phyloP scores from a whole-genome alignment of 345 rosid species.

The Kandelia obovata region DNA sequence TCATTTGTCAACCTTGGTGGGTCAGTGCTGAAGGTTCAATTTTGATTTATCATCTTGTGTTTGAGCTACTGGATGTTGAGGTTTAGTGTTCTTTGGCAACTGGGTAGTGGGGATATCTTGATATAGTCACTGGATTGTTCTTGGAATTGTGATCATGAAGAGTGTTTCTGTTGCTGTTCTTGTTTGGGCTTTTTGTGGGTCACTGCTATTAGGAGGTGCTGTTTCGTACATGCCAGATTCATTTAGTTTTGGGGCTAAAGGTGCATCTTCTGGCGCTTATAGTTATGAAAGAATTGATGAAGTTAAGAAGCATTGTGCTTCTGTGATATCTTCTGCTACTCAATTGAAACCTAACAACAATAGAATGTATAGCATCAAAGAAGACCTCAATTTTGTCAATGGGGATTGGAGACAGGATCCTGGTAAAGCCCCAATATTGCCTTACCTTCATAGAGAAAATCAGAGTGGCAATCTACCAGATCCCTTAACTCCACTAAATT shows the following conservation, averaged over 20 bases:
- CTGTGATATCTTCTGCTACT: slow-evolving; percentile 57
- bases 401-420: slow-evolving; percentile 76
- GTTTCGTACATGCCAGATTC: slow-evolving; percentile 14
- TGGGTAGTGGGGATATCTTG: slow-evolving; percentile 18
- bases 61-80: slow-evolving; percentile 22
- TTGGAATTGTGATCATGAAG: slow-evolving; percentile 29
- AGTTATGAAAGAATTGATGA: slow-evolving; percentile 61
- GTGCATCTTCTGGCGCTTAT: slow-evolving; percentile 29
- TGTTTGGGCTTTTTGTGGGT: slow-evolving; percentile 26
- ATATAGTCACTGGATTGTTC: slow-evolving; percentile 4
- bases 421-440: slow-evolving; percentile 63
- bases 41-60: slow-evolving; percentile 7
- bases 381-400: slow-evolving; percentile 42
- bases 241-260: slow-evolving; percentile 14
- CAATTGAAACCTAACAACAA: slow-evolving; percentile 38
- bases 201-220: slow-evolving; percentile 22
- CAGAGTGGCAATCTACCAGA: slow-evolving; percentile 16
- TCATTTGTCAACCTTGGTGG: slow-evolving; percentile 13
- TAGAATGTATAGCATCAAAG: slow-evolving; percentile 41
- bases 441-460: slow-evolving; percentile 45
- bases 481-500: slow-evolving; percentile 33
- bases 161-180: slow-evolving; percentile 14
- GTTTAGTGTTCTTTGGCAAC: slow-evolving; percentile 15
- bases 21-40: slow-evolving; percentile 3
- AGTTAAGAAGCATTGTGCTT: slow-evolving; percentile 53